phyloP scores from a whole-genome alignment of 768 basidiomycete genomes.

The Coprinopsis sp. region DNA sequence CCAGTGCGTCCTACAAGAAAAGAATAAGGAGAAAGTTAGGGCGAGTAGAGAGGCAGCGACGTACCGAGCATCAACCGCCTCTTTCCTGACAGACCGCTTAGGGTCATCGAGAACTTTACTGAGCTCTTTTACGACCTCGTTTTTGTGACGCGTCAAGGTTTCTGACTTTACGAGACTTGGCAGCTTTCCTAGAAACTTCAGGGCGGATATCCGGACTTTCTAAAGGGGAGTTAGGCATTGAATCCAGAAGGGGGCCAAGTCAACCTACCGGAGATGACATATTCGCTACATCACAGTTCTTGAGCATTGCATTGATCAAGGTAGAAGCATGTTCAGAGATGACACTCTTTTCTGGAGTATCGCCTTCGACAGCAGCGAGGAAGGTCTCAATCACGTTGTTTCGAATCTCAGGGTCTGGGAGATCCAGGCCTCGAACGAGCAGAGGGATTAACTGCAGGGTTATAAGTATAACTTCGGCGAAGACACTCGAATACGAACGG shows the following conservation, averaged over 20 bases:
- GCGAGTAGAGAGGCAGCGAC: conserved; percentile 8
- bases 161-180: conserved; percentile 79
- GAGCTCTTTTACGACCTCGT: conserved; percentile 67
- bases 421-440: conserved; percentile 76
- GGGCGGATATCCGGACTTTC: conserved; percentile 72
- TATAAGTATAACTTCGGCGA: neutral
- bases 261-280: conserved; percentile 53
- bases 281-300: conserved; percentile 46
- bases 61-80: conserved; percentile 78
- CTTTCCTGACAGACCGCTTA: conserved; percentile 75
- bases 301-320: conserved; percentile 68
- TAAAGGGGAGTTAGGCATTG: conserved; percentile 24
- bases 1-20: conserved; percentile 42
- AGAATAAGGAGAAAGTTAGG: conserved; percentile 1
- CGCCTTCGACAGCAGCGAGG: conserved; percentile 60
- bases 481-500: conserved; percentile 31
- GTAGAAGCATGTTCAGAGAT: conserved; percentile 68
- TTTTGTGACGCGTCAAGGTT: conserved; percentile 75
- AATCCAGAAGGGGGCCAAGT: neutral
- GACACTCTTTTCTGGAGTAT: conserved; percentile 40
- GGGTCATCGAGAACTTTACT: conserved; percentile 83
- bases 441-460: conserved; percentile 77
- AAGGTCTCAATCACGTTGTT: conserved; percentile 79
- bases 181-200: conserved; percentile 68
- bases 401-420: conserved; percentile 70